Conservation (phyloP, 768 basidiomycete species). For the Lactarius evosmus region DNA sequence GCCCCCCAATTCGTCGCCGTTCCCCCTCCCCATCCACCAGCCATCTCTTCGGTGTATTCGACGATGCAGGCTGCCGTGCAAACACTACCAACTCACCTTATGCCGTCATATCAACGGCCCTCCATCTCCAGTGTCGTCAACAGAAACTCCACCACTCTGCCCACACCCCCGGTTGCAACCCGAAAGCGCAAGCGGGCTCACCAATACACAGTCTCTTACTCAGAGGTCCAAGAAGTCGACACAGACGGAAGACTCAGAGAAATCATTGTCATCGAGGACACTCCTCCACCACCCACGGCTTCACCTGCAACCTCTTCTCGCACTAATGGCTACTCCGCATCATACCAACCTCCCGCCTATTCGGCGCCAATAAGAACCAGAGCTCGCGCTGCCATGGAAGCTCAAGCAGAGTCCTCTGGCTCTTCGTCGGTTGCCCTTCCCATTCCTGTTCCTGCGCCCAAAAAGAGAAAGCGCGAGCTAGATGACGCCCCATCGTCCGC, state of each 20-base stretch:
- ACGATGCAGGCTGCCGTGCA: constrained; percentile 76
- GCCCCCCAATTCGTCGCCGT: constrained; percentile 29
- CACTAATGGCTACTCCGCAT: constrained; percentile 68
- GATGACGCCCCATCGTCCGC: constrained; percentile 65
- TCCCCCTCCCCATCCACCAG: constrained; percentile 42
- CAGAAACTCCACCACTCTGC: constrained; percentile 49
- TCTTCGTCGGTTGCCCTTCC: constrained; percentile 60
- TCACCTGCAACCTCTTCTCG: constrained; percentile 67
- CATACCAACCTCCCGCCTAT: constrained; percentile 74
- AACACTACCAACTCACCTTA: constrained; percentile 55
- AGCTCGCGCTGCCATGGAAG: constrained; percentile 83
- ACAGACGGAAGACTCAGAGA: constrained; percentile 71
- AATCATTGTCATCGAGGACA: constrained; percentile 92
- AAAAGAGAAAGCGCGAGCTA: constrained; percentile 81
- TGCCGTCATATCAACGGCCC: constrained; percentile 63
- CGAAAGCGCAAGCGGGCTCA: constrained; percentile 83
- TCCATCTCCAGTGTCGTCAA: constrained; percentile 45
- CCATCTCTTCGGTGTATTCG: constrained; percentile 47
- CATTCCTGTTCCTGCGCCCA: constrained; percentile 70
- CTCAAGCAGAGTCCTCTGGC: constrained; percentile 67
- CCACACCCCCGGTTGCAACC: constrained; percentile 66
- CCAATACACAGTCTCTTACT: constrained; percentile 81
- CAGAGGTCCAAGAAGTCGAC: constrained; percentile 86
- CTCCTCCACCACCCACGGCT: constrained; percentile 77
- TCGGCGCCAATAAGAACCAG: constrained; percentile 78